phyloP scores from a whole-genome alignment of 2,329 filamentous ascomycete genomes.

The Arthrobotrys sphaeroides region DNA sequence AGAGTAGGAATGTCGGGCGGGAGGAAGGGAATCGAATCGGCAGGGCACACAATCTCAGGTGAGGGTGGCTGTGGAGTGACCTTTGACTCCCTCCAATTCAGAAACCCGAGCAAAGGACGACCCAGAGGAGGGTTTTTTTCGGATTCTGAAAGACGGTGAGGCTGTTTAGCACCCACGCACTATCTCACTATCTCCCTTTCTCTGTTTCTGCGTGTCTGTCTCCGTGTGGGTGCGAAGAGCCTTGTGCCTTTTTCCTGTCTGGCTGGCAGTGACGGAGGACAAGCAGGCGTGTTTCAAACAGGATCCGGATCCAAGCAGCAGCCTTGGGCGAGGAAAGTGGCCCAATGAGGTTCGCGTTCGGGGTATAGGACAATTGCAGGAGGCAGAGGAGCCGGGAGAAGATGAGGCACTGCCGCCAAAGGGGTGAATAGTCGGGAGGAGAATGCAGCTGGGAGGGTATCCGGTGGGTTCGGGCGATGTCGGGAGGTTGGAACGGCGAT shows the following conservation, averaged over 20 bases:
- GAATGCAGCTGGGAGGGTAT: neutral
- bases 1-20: slow-evolving; percentile 5
- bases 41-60: slow-evolving; percentile 1
- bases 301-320: slow-evolving; percentile 32
- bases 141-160: neutral
- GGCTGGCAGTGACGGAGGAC: slow-evolving; percentile 3
- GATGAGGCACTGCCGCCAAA: neutral
- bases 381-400: neutral
- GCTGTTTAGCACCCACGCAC: too few species aligned
- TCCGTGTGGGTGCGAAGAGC: neutral
- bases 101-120: neutral
- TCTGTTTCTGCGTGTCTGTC: too few species aligned
- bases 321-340: neutral
- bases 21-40: neutral
- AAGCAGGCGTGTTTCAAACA: slow-evolving; percentile 42
- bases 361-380: neutral
- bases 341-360: slow-evolving; percentile 35
- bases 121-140: neutral
- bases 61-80: slow-evolving; percentile 33
- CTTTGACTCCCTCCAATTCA: neutral
- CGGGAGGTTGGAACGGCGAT: neutral
- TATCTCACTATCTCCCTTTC: too few species aligned
- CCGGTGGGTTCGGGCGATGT: neutral
- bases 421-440: neutral
- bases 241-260: neutral